Evolutionary conservation across 2,329 filamentous ascomycete genomes (phyloP), one percentile per base, ranked within the genome.

Genomic region (Nemania bipapillata): DNA sequence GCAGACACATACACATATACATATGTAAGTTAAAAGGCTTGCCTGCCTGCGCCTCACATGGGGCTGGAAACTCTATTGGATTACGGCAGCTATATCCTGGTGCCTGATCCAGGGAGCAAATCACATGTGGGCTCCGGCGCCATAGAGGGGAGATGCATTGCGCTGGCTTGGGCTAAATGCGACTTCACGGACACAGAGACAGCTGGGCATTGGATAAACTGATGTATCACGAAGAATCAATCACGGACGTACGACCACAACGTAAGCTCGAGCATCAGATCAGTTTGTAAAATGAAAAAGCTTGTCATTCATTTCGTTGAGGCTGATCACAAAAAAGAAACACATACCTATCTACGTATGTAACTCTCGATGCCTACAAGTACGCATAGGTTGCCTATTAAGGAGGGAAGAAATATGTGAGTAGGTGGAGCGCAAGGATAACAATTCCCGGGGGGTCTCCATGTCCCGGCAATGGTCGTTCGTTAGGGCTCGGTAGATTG

Each of bases 281-380:
- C 24, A 64, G 60, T 70, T 58, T 53, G 28, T 42, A 47, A 63
- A 67, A 50, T 63, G 65, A 68, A 50, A n/a, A 12, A 50, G 37
- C 49, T 45, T 55, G 54, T 52, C 52, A 54, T 28, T 47, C 52
- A 40, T 35, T 58, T 53, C 28, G 59, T 59, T 68, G 47, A 68
- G 68, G 65, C 68, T 70, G 61, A 68, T 68, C 61, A 52, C 40
- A 68, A 70, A 70, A 68, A 70, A 61, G 64, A 68, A 70, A 15
- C 8, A n/a, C n/a, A n/a, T n/a, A n/a, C n/a, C n/a, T n/a, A n/a
- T n/a, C n/a, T n/a, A n/a, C n/a, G n/a, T n/a, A n/a, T n/a, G n/a
- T n/a, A n/a, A n/a, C n/a, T n/a, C n/a, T n/a, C n/a, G n/a, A n/a
- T n/a, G n/a, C n/a, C n/a, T n/a, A n/a, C n/a, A n/a, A n/a, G n/a